Evolutionary conservation across 1,284 basidiomycete genomes (phyloP).

Genomic region (Pascua sp.): DNA sequence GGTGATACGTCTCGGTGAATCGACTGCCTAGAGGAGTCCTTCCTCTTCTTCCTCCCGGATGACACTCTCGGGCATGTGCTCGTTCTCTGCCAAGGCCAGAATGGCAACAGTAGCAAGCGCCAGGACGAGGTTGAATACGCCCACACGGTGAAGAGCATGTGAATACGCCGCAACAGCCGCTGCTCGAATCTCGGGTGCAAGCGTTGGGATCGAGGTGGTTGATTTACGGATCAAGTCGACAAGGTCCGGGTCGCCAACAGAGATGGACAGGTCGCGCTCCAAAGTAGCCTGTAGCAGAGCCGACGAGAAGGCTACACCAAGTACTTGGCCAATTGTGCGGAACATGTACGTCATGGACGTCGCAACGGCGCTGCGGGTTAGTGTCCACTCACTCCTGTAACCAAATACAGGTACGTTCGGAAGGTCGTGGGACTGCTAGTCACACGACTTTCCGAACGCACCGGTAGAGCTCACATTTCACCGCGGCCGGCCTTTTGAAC

Average conservation of each 20-base stretch:
- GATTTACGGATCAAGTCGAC: constrained; percentile 66
- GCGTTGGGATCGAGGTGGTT: constrained; percentile 68
- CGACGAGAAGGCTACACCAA: constrained; percentile 78
- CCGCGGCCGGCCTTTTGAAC: constrained; percentile 32
- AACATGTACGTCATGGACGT: constrained; percentile 87
- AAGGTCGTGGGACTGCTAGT: not conserved
- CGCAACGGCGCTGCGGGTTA: constrained; percentile 58
- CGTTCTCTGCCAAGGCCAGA: constrained; percentile 30
- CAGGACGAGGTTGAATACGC: constrained; percentile 65
- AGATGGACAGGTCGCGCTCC: constrained; percentile 61
- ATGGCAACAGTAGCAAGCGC: constrained; percentile 26
- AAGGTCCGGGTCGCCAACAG: constrained; percentile 65
- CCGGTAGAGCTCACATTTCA: constrained; percentile 26
- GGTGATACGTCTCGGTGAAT: not conserved
- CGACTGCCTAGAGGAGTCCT: too few relatives aligned
- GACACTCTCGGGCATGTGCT: constrained; percentile 24
- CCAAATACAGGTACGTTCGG: too few relatives aligned
- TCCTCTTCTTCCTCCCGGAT: constrained; percentile 7
- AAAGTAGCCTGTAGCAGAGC: constrained; percentile 74
- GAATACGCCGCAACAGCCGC: constrained; percentile 79
- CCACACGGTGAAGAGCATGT: constrained; percentile 75
- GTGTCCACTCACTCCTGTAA: not conserved
- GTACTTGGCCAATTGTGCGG: constrained; percentile 84
- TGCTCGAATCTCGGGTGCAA: constrained; percentile 59
- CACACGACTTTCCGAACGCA: too few relatives aligned